Evolutionary conservation across 441 rosid genomes (phyloP).

Genomic region (Pelargonium citronellum): DNA sequence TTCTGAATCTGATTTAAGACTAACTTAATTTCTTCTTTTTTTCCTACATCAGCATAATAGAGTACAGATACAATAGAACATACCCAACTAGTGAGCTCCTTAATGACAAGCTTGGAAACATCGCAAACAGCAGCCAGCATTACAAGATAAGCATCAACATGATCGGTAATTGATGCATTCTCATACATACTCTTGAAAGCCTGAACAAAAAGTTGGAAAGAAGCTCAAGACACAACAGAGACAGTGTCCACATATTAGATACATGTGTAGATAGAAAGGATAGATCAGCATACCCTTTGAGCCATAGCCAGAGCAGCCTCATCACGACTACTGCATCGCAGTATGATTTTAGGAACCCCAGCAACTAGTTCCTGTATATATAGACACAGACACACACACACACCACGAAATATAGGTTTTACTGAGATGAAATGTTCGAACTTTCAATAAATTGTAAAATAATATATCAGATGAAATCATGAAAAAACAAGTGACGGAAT

Average conservation of each 20-base stretch:
- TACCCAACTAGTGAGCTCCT: slow-evolving; percentile 99
- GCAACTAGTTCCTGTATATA: slow-evolving; percentile 59
- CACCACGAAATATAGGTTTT: neutral
- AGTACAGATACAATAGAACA: slow-evolving; percentile 21
- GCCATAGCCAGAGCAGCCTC: slow-evolving; percentile 98
- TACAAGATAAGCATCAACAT: slow-evolving; percentile 71
- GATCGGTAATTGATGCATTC: slow-evolving; percentile 68
- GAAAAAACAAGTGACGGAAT: no score
- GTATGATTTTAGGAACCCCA: slow-evolving; percentile 95
- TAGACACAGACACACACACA: neutral
- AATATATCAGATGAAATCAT: no score
- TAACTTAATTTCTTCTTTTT: neutral
- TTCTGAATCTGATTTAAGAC: neutral
- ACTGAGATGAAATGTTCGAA: neutral
- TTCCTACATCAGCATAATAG: neutral
- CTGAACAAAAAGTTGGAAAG: slow-evolving; percentile 28
- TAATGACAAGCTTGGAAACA: slow-evolving; percentile 89
- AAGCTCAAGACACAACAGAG: slow-evolving; percentile 4
- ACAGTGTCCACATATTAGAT: neutral
- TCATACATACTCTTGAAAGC: slow-evolving; percentile 91
- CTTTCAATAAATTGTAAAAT: no score
- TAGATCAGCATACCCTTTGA: slow-evolving; percentile 49
- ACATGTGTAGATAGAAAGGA: neutral
- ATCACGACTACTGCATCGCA: slow-evolving; percentile 87
- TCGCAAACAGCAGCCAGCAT: slow-evolving; percentile 90